Conservation (phyloP, 306 rosid genomes). For the Datisca glomerata region DNA sequence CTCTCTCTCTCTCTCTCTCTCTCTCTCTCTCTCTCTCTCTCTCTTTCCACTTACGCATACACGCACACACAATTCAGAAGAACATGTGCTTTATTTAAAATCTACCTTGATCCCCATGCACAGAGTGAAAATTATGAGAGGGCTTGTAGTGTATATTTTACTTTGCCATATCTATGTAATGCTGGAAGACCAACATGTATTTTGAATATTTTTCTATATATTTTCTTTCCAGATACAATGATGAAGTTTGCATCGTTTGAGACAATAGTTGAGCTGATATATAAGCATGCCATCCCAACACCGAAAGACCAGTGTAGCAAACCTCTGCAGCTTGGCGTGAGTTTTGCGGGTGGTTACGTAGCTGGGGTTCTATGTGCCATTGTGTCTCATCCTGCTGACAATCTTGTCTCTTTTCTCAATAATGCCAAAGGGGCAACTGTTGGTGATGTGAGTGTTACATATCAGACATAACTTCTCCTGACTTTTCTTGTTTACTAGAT, state of each 20-base stretch:
- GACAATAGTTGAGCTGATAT: conserved; percentile 68
- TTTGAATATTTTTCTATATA: too few species aligned
- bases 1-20: too few species aligned
- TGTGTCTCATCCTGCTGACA: conserved; percentile 98
- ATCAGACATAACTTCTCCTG: background rate
- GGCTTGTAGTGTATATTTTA: too few species aligned
- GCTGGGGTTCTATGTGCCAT: conserved; percentile 95
- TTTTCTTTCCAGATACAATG: conserved; percentile 68
- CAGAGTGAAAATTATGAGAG: too few species aligned
- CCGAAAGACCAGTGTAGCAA: conserved; percentile 90
- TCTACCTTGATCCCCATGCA: too few species aligned
- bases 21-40: too few species aligned
- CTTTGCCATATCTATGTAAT: background rate
- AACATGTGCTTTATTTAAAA: too few species aligned
- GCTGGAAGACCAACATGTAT: background rate
- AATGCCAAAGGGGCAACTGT: conserved; percentile 95
- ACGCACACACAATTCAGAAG: too few species aligned
- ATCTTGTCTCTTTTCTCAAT: conserved; percentile 92
- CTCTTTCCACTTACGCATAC: too few species aligned
- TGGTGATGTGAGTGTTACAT: conserved; percentile 65
- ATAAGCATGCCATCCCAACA: conserved; percentile 59
- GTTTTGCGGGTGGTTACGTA: conserved; percentile 88
- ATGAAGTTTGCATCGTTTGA: conserved; percentile 97
- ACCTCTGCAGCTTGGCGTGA: conserved; percentile 74
- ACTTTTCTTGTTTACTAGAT: background rate